Base-by-base conservation (phyloP, 495 filamentous ascomycete species). In the Aspergillus steynii region DNA sequence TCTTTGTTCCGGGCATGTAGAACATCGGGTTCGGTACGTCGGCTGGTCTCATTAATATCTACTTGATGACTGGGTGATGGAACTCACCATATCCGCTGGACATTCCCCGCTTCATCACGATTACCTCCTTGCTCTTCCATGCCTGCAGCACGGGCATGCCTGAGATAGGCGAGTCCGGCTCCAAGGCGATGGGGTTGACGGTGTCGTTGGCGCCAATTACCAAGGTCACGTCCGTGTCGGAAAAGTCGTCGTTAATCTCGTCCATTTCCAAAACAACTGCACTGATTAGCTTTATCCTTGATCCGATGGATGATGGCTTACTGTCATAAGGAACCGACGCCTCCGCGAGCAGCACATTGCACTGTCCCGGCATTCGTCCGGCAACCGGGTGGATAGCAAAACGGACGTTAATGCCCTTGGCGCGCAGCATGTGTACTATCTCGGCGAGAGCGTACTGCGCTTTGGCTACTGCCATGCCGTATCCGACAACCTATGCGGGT, bases 1-100 rank as follows among this genome's bases (percentile, higher is more conserved):
- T 94, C 72, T 85, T 89, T 7, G 89, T 91, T 28, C 86, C 86
- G 0, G 88, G 88, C 88, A 90, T 91, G 71, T 85, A 92, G 74
- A 93, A 93, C 89, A 94, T 91, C 26, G 90, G 90, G 71, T 94
- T 94, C 8, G 87, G 88, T 4, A 94, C 89, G 71, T 94, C 90
- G 37, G 90, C 86, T 88, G 56, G 53, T 45, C 10, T 14, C n/a
- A 10, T 58, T 14, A 50, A 29, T 50, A 20, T 14, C 29, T 2
- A 29, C 29, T 2, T 29, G 2, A 32, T 1, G 28, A 50, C 47
- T 4, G 47, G 2, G 20, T 7, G n/a, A 3, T 50, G 25, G 1
- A 20, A 73, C 81, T 71, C 63, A 88, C 85, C 90, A 70, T 94
- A 94, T 70, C 90, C 90, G 66, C 86, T 90, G 0, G 86, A 85